Conservation (phyloP, 1,139 yeast species). For the Nakaseomyces delphensis region DNA sequence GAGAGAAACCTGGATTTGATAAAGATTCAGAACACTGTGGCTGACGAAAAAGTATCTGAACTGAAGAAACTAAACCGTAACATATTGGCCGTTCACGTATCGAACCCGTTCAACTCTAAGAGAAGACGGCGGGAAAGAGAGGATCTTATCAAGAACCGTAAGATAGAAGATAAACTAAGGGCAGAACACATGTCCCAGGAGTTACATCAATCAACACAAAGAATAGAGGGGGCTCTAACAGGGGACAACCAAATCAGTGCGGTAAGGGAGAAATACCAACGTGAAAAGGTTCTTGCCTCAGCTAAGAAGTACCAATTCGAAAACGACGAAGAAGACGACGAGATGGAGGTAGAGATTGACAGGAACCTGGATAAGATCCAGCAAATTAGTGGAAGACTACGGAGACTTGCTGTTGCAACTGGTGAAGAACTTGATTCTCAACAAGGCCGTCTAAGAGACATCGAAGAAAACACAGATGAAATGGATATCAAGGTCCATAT, state of each 20-base stretch:
- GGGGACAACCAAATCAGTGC: constrained; percentile 29
- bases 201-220: constrained; percentile 40
- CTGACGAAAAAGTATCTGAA: constrained; percentile 76
- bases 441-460: constrained; percentile 43
- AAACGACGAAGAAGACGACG: constrained; percentile 53
- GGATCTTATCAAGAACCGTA: constrained; percentile 55
- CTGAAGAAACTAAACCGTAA: constrained; percentile 73
- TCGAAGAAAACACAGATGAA: constrained; percentile 46
- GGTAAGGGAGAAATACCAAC: constrained; percentile 31
- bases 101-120: constrained; percentile 82
- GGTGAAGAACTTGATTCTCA: constrained; percentile 47
- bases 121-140: constrained; percentile 70
- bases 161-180: constrained; percentile 47
- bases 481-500: constrained; percentile 47
- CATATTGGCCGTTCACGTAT: constrained; percentile 70
- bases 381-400: constrained; percentile 41
- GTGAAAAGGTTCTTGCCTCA: constrained; percentile 33
- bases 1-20: constrained; percentile 72
- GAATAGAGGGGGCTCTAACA: constrained; percentile 38
- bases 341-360: constrained; percentile 50
- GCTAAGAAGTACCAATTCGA: constrained; percentile 47
- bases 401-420: constrained; percentile 43
- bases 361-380: constrained; percentile 44
- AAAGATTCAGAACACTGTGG: constrained; percentile 72
- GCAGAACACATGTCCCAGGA: constrained; percentile 38